Evolutionary conservation across 1,284 basidiomycete species (phyloP), one percentile per base, ranked within the genome.

Genomic region (Sanghuangporus weigelae): DNA sequence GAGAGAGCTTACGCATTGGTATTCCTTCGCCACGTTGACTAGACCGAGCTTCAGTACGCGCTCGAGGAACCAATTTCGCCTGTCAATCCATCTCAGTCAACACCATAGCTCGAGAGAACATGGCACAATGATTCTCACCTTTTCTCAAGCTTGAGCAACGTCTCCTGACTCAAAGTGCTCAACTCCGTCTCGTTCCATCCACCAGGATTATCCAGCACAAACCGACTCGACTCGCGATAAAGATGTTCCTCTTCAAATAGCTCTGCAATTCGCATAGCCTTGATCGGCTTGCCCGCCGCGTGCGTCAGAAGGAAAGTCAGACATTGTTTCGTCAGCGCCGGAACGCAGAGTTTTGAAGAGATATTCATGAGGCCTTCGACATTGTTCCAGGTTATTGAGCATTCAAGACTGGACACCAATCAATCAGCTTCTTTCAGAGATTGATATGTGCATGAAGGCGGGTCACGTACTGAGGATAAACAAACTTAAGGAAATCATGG

Each of bases 31-130:
- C 35, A 96, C 84, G 68, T 90, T 87, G 1, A 91, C 89, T 31
- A 94, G 79, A 1, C 94, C 93, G 3, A 98, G 84, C 74, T 98
- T 97, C 66, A 98, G 81, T 14, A 98, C 86, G 11, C 95, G 85
- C 73, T 98, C 95, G 39, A 97, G 83, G 75, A 96, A 96, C 94
- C 94, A 96, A 61, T 88, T 95, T 62, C 94, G 84, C 44, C 90
- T 92, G 66, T 38, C 12, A 0, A 50, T 16, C 11, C 14, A 57
- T 19, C 38, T n/a, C 12, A 3, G 2, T 31, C 14, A 26, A 59
- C 35, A 12, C 50, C 21, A n/a, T 26, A 12, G n/a, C 39, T n/a
- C 0, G 6, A 3, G 2, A 16, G 19, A 16, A n/a, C 2, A 7
- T 21, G 12, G 59, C 35, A 19, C 19, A 14, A 11, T 10, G n/a